Evolutionary conservation across 371 early-diverging fungal genomes (phyloP).

Genomic region (Apophysomyces ossiformis): DNA sequence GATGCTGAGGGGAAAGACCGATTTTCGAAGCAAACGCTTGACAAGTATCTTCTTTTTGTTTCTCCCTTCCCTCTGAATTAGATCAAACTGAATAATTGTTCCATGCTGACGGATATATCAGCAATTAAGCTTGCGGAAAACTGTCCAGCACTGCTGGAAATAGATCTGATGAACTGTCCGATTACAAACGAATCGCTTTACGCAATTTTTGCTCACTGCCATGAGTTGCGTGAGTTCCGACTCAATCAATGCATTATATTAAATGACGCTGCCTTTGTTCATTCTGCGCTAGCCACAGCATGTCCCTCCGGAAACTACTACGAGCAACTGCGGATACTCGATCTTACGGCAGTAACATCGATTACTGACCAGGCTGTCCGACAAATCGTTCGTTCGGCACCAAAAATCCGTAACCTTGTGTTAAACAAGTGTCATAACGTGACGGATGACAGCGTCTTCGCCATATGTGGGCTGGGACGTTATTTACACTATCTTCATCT

Average conservation of each 20-base stretch:
- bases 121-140: conserved; percentile 52
- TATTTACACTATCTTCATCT: conserved; percentile 67
- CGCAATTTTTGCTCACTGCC: conserved; percentile 46
- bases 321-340: conserved; percentile 67
- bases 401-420: conserved; percentile 62
- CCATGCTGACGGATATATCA: conserved; percentile 53
- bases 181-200: conserved; percentile 55
- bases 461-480: conserved; percentile 56
- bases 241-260: conserved; percentile 48
- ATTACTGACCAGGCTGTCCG: conserved; percentile 61
- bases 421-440: conserved; percentile 64
- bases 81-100: conserved; percentile 67
- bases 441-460: conserved; percentile 56
- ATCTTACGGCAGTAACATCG: conserved; percentile 53
- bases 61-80: conserved; percentile 24
- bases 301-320: conserved; percentile 21
- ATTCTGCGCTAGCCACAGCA: conserved; percentile 28
- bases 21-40: too few relatives aligned
- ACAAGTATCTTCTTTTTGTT: conserved; percentile 5
- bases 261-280: conserved; percentile 52
- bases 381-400: conserved; percentile 55
- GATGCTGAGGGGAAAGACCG: neutral
- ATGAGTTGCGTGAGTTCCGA: conserved; percentile 63
- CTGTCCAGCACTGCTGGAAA: conserved; percentile 61
- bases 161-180: conserved; percentile 61